phyloP scores from a whole-genome alignment of 148 eudicot genomes.

The Silene conica region DNA sequence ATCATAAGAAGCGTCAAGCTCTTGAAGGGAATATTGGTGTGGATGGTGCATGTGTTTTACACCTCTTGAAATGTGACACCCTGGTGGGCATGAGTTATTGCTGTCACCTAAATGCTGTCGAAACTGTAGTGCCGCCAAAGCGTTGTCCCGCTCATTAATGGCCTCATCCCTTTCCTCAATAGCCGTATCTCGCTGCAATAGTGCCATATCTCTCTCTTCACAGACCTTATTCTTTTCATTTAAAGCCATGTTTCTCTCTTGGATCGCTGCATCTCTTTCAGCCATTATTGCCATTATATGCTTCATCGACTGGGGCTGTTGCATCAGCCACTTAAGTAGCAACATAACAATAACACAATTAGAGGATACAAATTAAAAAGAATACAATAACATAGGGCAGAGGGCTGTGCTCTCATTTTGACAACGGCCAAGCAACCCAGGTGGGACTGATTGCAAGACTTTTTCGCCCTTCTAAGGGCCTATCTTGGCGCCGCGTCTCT shows the following conservation, averaged over 20 bases:
- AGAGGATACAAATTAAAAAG: too few species aligned
- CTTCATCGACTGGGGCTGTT: slow-evolving; percentile 89
- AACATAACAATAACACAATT: neutral
- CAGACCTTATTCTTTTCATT: slow-evolving; percentile 80
- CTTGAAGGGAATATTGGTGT: slow-evolving; percentile 44
- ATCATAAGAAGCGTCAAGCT: slow-evolving; percentile 45
- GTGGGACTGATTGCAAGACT: too few species aligned
- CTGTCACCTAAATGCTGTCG: slow-evolving; percentile 50
- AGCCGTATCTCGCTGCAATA: slow-evolving; percentile 77
- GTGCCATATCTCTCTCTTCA: slow-evolving; percentile 85
- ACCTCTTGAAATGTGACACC: slow-evolving; percentile 60
- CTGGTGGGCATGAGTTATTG: slow-evolving; percentile 52
- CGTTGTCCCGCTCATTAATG: slow-evolving; percentile 78
- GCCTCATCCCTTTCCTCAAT: slow-evolving; percentile 76
- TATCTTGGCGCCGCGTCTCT: too few species aligned
- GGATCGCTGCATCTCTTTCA: slow-evolving; percentile 90
- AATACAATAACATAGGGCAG: too few species aligned
- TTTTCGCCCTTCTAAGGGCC: too few species aligned
- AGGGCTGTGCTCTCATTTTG: too few species aligned
- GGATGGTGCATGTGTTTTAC: slow-evolving; percentile 67
- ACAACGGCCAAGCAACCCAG: too few species aligned
- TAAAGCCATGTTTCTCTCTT: slow-evolving; percentile 82
- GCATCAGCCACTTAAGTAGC: slow-evolving; percentile 76
- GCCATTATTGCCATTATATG: slow-evolving; percentile 94
- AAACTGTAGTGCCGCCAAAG: slow-evolving; percentile 74